Evolutionary conservation across 805 yeast genomes (phyloP), one percentile per base, ranked within the genome.

Genomic region (Ogataea corticis): DNA sequence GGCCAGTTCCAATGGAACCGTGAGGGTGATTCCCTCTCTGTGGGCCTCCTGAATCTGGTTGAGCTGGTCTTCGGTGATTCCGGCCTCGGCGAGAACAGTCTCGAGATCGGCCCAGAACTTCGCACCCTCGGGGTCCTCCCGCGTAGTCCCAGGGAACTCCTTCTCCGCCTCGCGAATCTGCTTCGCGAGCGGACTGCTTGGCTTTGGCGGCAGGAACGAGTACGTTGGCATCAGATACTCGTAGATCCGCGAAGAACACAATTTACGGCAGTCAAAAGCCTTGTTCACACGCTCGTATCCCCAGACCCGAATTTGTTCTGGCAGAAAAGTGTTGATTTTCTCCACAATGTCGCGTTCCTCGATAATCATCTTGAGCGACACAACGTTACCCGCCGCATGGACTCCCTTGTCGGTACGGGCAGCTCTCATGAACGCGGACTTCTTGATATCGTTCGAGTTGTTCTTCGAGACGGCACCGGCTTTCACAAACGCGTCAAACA

Each of bases 331-430:
- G 65, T 94, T 94, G 66, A 94, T 84, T 63, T 83, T 87, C 37
- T 75, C 73, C 34, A 85, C 75, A 41, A 89, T 76, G 44, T 88
- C 84, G 12, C 75, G 80, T 58, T 91, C 96, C 61, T 89, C 96
- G 42, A 88, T 75, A 56, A 88, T 87, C 73, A 91, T 68, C 63
- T 91, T 91, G 55, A 86, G 71, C 13, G 95, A 85, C 35, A 92
- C 78, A 17, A 90, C 89, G 63, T 91, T 91, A 23, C 97, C 97
- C 2, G 97, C 96, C 11, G 98, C 97, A 67, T 91, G 98, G 18
- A 91, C 98, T 49, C 97, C 98, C 66, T 92, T 92, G 66, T 91
- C 98, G 3, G 92, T 85, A 69, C 92, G 75, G 4, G 92, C 92
- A 42, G 91, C 88, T 65, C 94, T 75, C 87, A 83, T 84, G 61